Conservation (phyloP, 139 green algal genomes). For the Picochlorum sp. region DNA sequence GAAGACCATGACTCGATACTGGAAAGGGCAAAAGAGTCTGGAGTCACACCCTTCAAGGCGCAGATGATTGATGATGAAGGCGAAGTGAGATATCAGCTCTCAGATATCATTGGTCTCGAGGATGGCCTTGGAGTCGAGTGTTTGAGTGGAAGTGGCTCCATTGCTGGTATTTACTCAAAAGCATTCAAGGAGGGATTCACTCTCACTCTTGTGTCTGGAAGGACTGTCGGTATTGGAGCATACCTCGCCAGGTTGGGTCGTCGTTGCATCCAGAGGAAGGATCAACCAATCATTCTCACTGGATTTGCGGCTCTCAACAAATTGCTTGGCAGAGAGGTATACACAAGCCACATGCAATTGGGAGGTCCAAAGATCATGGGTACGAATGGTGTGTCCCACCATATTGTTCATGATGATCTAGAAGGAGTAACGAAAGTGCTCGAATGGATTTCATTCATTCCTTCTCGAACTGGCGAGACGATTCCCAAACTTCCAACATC, state of each 20-base stretch:
- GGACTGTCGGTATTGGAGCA: constrained; percentile 95
- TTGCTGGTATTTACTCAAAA: constrained; percentile 62
- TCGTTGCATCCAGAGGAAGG: constrained; percentile 76
- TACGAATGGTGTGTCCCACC: constrained; percentile 89
- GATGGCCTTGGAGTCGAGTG: constrained; percentile 97
- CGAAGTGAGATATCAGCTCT: constrained; percentile 22
- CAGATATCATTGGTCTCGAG: constrained; percentile 86
- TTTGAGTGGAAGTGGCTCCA: constrained; percentile 88
- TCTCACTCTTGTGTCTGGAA: constrained; percentile 80
- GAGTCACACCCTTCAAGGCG: constrained; percentile 5
- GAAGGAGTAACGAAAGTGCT: constrained; percentile 47
- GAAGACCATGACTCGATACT: constrained; percentile 64
- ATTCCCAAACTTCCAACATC: constrained; percentile 44
- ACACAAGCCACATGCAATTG: constrained; percentile 94
- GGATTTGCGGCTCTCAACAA: constrained; percentile 97
- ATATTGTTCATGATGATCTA: constrained; percentile 89
- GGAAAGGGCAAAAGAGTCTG: neutral
- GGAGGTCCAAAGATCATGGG: constrained; percentile 92
- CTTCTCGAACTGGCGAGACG: constrained; percentile 43
- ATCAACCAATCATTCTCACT: constrained; percentile 98
- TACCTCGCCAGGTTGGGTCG: constrained; percentile 94
- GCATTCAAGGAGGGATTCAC: constrained; percentile 90
- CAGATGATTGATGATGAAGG: constrained; percentile 16
- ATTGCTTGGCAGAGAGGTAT: constrained; percentile 89
- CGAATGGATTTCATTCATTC: constrained; percentile 66